Base-by-base conservation (phyloP, 495 filamentous ascomycete genomes). In the Cetradonia linearis region DNA sequence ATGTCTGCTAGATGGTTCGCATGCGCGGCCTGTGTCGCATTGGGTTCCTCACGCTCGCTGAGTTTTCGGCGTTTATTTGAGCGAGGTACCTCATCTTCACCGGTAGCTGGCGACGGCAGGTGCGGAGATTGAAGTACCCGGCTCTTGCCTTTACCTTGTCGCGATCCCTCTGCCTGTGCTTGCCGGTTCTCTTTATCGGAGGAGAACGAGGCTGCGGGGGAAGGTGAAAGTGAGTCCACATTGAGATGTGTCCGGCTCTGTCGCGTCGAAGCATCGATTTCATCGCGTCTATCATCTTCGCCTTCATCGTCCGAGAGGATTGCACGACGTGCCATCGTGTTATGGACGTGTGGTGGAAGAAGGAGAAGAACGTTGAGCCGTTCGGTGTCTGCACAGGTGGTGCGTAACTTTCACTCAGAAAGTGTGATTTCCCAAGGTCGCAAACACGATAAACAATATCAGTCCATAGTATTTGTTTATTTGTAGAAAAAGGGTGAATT, bases 181-280 rank as follows among this genome's bases (percentile, higher is more conserved):
- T 52, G 28, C 49, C 59, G 66, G 62, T 86, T 86, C 64, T 86
- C 83, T 66, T 86, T 86, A 66, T 86, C 83, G 0, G 81, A 82
- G 5, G 63, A 74, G 38, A 65, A 68, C 62, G 62, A 75, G 27
- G 59, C 66, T 18, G 75, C 65, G 25, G 77, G 73, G 44, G 78
- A 74, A 28, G 71, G 65, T 57, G 71, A 70, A 44, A 70, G 70
- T 44, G 73, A 68, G 37, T 54, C 31, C 34, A 57, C 10, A 59
- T 62, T 58, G 2, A 55, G 58, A 60, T 42, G 58, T 62, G 42
- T 50, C 44, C 49, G 67, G 20, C 46, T 37, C 62, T 37, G 59
- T 53, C 52, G 60, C 50, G 62, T 57, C 33, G 53, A 40, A 52
- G 25, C 33, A 13, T 36, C 37, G 13, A 28, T 42, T 14, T 53